Evolutionary conservation across 441 rosid genomes (phyloP), one percentile per base, ranked within the genome.

Genomic region (Biscutella laevigata): DNA sequence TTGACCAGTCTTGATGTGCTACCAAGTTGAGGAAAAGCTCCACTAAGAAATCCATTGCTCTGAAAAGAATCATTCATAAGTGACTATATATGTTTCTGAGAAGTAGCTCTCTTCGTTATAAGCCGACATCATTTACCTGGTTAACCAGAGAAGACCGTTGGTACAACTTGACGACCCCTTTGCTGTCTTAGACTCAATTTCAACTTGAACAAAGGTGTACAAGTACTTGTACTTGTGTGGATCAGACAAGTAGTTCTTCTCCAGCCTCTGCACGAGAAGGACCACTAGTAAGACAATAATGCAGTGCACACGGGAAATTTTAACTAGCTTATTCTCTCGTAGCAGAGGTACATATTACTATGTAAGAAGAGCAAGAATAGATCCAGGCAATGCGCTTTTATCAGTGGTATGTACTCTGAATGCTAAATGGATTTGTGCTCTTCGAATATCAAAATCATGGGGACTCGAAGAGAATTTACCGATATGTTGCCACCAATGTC

Each of bases 81-180:
- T 17, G 9, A 16, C n/a, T 34, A 29, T 36, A 0, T 20, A 29
- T 5, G 36, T 25, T 29, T 41, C 27, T 37, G 5, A 24, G 43
- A 66, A 52, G 39, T 7, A 30, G 4, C 37, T 37, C 14, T 43
- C 7, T 20, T 42, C 2, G 2, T 19, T 7, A 27, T 17, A 30
- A n/a, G 26, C 5, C 10, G 26, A 13, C 10, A 10, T 44, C 2
- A 3, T 22, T 49, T 64, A 86, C 95, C 95, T 82, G 48, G 97
- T 86, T 49, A 90, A 60, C 97, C 97, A 90, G 69, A 90, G 94
- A 63, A 90, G 86, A 59, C 97, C 95, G 61, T 81, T 89, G 62
- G 94, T 79, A 74, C 91, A 89, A 43, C 95, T 86, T 32, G 97
- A 82, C 16, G 97, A 86, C 46, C 71, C 81, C 68, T 82, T 82